Evolutionary conservation across 495 filamentous ascomycete species (phyloP), one percentile per base, ranked within the genome.

Genomic region (Penicillium goetzii): DNA sequence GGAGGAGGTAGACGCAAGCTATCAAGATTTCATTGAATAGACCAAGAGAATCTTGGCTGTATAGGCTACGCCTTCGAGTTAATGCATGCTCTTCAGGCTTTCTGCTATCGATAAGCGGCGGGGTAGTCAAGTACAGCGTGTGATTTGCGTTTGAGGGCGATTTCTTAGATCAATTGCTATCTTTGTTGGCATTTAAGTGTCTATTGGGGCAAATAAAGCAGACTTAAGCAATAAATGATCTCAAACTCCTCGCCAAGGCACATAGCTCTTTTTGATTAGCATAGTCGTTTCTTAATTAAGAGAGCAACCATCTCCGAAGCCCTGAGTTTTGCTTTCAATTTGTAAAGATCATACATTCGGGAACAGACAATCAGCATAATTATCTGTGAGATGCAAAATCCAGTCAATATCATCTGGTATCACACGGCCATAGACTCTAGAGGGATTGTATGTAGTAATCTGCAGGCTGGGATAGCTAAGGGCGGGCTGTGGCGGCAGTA

Each of bases 401-500:
- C 1, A 17, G 14, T 53, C 50, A 53, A 40, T 33, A 3, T 3
- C 23, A 3, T 12, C 15, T 0, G 43, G 2, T 23, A 23, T 25
- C 4, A 11, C 11, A 11, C 10, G 9, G 4, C 21, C 19, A 47
- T 25, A 25, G 19, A 21, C 0, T 6, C n/a, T n/a, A n/a, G n/a
- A n/a, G n/a, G n/a, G 43, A 25, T 23, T 9, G 9, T 21, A 5
- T 45, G 0, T 3, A 21, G 41, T 9, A 17, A 40, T 15, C 36
- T 40, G 36, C 36, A 40, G 15, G 36, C 30, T 32, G 43, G 15
- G 2, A 11, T 21, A n/a, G 25, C 1, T 8, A 57, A 36, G 32
- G 56, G 67, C 67, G 67, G 67, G 57, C 23, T 59, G 17, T 0
- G n/a, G 14, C 10, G 61, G 64, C 67, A 69, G 58, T 69, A 69